These are phyloP conservation scores for Dendrocalamus sinicus DNA, from an alignment of 176 grass and related monocot species.

Conservation along the genomic window DNA sequence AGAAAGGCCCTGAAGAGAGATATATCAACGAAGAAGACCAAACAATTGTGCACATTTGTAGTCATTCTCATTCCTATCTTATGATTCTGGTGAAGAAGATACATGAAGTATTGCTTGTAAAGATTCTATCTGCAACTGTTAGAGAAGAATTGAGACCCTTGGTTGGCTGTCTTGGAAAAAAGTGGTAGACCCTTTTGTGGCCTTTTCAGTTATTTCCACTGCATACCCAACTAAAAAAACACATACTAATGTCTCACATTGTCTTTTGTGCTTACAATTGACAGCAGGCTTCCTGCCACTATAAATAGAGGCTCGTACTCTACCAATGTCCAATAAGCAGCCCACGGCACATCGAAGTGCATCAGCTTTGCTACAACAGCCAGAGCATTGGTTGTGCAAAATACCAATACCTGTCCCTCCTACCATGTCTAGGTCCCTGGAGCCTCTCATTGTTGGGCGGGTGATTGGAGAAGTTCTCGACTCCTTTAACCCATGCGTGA, in stretches of 20 bases:
- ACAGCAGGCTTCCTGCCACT: slow-evolving; percentile 35
- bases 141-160: slow-evolving; percentile 40
- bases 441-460: slow-evolving; percentile 73
- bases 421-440: slow-evolving; percentile 73
- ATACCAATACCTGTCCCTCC: slow-evolving; percentile 18
- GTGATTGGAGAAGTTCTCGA: slow-evolving; percentile 97
- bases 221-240: slow-evolving; percentile 46
- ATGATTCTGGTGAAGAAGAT: slow-evolving; percentile 6
- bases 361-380: slow-evolving; percentile 27
- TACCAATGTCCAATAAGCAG: slow-evolving; percentile 50
- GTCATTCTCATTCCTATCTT: neutral
- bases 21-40: neutral
- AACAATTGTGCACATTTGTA: neutral
- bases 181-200: neutral
- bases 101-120: slow-evolving; percentile 13
- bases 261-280: slow-evolving; percentile 37
- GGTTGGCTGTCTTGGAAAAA: slow-evolving; percentile 35
- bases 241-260: slow-evolving; percentile 27
- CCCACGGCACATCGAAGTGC: neutral
- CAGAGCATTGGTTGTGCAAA: slow-evolving; percentile 43
- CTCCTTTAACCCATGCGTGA: slow-evolving; percentile 74
- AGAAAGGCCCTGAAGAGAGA: slow-evolving; percentile 1
- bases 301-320: slow-evolving; percentile 61
- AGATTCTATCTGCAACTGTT: slow-evolving; percentile 36
- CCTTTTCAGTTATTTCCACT: slow-evolving; percentile 50